These are phyloP conservation scores for Hanseniaspora guilliermondii DNA, from an alignment of 805 yeast genomes.

Conservation along the genomic window DNA sequence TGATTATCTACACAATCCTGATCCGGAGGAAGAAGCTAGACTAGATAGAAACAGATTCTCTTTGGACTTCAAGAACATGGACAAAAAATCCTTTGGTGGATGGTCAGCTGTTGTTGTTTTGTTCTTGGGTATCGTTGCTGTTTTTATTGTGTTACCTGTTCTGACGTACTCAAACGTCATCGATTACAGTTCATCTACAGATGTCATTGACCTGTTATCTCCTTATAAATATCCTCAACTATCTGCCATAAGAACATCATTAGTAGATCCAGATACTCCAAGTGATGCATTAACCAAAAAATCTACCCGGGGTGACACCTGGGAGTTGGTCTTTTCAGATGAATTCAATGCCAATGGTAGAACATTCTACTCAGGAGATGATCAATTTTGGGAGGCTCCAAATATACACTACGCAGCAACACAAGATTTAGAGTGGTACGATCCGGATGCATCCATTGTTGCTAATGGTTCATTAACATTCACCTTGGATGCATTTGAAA, in stretches of 20 bases:
- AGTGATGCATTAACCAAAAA: conserved; percentile 35
- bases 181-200: conserved; percentile 18
- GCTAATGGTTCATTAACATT: conserved; percentile 56
- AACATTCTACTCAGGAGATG: conserved; percentile 81
- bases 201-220: conserved; percentile 33
- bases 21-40: conserved; percentile 82
- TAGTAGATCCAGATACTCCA: conserved; percentile 58
- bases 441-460: conserved; percentile 79
- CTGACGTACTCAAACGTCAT: conserved; percentile 68
- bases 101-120: conserved; percentile 48
- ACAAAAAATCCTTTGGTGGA: conserved; percentile 49
- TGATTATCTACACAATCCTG: conserved; percentile 92
- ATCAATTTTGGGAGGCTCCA: conserved; percentile 80
- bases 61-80: conserved; percentile 55
- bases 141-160: conserved; percentile 72
- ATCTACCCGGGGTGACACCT: conserved; percentile 48
- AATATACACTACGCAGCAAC: conserved; percentile 81
- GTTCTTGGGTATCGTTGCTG: conserved; percentile 46
- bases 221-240: conserved; percentile 39
- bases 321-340: conserved; percentile 78
- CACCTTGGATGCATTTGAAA: conserved; percentile 68
- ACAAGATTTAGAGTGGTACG: conserved; percentile 85
- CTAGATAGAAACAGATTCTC: conserved; percentile 59
- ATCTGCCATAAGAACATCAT: conserved; percentile 38
- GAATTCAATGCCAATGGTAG: conserved; percentile 86